A percentile compares a stretch with the other conserved stretches of the same genome.
Evolutionary conservation across 441 rosid species (phyloP).

Genomic region (Syzygium syzygioides): DNA sequence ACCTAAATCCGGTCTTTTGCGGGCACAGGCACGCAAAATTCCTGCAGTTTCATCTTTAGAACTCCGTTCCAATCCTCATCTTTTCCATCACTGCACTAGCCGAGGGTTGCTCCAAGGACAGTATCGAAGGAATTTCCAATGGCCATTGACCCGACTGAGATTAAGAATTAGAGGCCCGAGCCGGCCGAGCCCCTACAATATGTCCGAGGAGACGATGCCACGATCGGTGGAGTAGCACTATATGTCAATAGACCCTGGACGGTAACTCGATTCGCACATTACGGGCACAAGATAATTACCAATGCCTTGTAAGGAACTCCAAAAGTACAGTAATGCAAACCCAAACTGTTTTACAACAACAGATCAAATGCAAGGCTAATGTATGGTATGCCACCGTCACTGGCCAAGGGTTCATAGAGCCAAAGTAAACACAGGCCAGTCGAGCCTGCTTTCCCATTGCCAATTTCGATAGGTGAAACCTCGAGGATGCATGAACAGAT

Average conservation of each 20-base stretch:
- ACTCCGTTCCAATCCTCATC: neutral
- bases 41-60: neutral
- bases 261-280: neutral
- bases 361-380: neutral
- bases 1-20: neutral
- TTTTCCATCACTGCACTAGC: neutral
- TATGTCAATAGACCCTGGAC: neutral
- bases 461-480: neutral
- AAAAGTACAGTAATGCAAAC: neutral
- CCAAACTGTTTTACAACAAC: neutral
- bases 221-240: neutral
- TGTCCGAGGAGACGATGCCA: neutral
- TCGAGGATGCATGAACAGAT: neutral
- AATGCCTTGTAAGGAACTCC: neutral
- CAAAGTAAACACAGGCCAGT: neutral
- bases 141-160: neutral
- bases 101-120: neutral
- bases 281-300: neutral
- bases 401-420: neutral
- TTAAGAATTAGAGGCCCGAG: neutral
- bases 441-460: neutral
- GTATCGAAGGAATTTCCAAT: neutral
- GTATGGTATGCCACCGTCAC: neutral
- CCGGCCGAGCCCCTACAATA: neutral
- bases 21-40: neutral